These are phyloP conservation scores for Silene uniflora DNA, from an alignment of 148 eudicot species.

Conservation along the genomic window DNA sequence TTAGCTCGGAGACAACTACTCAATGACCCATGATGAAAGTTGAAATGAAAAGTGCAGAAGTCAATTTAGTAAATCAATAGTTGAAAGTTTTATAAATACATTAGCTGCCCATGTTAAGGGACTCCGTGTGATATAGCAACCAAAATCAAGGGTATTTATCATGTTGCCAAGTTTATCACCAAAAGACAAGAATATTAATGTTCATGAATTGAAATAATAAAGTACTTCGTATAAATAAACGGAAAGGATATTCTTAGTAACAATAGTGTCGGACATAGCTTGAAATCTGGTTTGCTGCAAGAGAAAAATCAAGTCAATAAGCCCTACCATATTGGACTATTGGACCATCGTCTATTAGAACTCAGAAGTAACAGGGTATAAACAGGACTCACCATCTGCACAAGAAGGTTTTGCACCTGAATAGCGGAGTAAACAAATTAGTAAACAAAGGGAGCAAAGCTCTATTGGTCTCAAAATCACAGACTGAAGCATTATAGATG, in stretches of 20 bases:
- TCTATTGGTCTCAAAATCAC: no score
- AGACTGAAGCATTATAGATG: no score
- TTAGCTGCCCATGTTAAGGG: background rate
- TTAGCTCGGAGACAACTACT: no score
- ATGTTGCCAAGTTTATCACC: background rate
- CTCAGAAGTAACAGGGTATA: background rate
- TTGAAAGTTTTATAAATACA: background rate
- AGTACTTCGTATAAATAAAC: background rate
- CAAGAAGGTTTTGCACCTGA: slow-evolving; percentile 63
- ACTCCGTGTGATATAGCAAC: background rate
- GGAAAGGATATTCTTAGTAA: slow-evolving; percentile 58
- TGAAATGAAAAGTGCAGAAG: background rate
- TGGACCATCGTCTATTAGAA: background rate
- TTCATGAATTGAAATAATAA: background rate
- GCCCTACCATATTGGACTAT: background rate
- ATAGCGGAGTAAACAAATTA: slow-evolving; percentile 3
- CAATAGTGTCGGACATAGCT: slow-evolving; percentile 52
- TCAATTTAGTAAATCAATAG: background rate
- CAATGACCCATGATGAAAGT: background rate
- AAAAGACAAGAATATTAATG: background rate
- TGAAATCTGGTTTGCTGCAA: slow-evolving; percentile 58
- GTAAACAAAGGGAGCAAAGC: background rate
- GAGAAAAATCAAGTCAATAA: slow-evolving; percentile 7
- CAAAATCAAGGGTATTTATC: background rate
- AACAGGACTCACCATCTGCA: slow-evolving; percentile 42